Evolutionary conservation across 129 eudicot genomes (phyloP).

Genomic region (Dittrichia graveolens): DNA sequence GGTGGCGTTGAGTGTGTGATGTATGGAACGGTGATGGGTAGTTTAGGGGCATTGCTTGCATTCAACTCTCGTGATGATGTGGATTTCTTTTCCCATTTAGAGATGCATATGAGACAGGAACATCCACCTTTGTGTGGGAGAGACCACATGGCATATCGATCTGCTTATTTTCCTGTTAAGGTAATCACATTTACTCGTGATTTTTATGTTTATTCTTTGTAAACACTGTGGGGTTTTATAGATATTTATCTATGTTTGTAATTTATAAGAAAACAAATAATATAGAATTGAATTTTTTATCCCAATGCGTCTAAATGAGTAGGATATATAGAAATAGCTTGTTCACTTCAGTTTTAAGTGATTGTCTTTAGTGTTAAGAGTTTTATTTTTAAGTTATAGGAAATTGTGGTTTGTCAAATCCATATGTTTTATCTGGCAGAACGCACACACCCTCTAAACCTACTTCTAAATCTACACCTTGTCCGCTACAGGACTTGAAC

Average conservation of each 20-base stretch:
- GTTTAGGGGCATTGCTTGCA: conserved; percentile 92
- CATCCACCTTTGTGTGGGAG: conserved; percentile 98
- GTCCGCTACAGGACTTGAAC: too few relatives aligned
- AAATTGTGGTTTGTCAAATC: too few relatives aligned
- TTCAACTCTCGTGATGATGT: conserved; percentile 97
- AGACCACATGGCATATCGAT: conserved; percentile 97
- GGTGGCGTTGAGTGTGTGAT: conserved; percentile 93
- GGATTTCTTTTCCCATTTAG: conserved; percentile 96
- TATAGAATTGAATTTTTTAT: too few relatives aligned
- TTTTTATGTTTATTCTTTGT: not conserved
- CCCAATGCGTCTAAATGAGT: too few relatives aligned
- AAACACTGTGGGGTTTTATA: too few relatives aligned
- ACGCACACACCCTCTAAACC: not conserved
- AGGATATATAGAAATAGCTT: too few relatives aligned
- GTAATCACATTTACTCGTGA: conserved; percentile 34
- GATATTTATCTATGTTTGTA: too few relatives aligned
- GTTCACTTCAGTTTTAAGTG: too few relatives aligned
- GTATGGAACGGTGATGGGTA: conserved; percentile 98
- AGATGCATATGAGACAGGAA: conserved; percentile 99
- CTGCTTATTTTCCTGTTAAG: conserved; percentile 98
- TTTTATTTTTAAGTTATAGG: too few relatives aligned
- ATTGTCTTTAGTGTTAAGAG: too few relatives aligned
- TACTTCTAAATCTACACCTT: not conserved
- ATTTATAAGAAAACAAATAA: too few relatives aligned
- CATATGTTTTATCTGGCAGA: too few relatives aligned